Evolutionary conservation across 495 filamentous ascomycete species (phyloP).

Genomic region (Penicillium paxilli): DNA sequence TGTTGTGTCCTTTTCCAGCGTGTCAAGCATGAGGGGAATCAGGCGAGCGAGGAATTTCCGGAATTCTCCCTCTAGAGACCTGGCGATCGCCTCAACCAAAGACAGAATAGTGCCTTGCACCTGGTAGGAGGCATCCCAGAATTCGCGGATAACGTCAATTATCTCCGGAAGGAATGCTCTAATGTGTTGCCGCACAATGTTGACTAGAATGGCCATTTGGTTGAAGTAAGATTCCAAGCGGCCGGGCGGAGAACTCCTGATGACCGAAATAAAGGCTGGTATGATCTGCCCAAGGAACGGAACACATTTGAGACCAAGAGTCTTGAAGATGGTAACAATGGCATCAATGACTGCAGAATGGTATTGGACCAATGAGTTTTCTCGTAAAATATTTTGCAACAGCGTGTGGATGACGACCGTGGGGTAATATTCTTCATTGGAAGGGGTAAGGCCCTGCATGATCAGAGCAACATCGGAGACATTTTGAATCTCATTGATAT

Average conservation of each 20-base stretch:
- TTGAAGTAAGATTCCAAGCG: constrained; percentile 95
- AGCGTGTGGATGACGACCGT: constrained; percentile 96
- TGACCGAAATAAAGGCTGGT: constrained; percentile 87
- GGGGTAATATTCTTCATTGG: constrained; percentile 96
- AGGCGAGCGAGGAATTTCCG: constrained; percentile 87
- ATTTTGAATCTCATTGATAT: constrained; percentile 56
- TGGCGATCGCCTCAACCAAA: constrained; percentile 88
- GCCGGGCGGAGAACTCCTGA: constrained; percentile 67
- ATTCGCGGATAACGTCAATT: constrained; percentile 78
- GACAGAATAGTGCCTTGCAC: constrained; percentile 88
- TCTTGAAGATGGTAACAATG: constrained; percentile 98
- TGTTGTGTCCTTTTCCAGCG: constrained; percentile 83
- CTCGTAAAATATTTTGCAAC: constrained; percentile 80
- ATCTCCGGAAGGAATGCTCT: constrained; percentile 83
- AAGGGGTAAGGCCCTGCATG: constrained; percentile 96
- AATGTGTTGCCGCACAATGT: constrained; percentile 95
- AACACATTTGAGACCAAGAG: constrained; percentile 91
- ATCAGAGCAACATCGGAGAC: constrained; percentile 95
- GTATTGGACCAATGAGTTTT: constrained; percentile 81
- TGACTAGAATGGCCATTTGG: constrained; percentile 87
- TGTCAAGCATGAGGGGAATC: constrained; percentile 87
- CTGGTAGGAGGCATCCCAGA: constrained; percentile 74
- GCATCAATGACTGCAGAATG: constrained; percentile 97
- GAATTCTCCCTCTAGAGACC: constrained; percentile 94
- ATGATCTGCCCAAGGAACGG: constrained; percentile 90